A percentile compares a stretch with the other conserved stretches of the same genome.
Conservation (phyloP, 164 flowering plant species). For the Umbilicus rupestris region DNA sequence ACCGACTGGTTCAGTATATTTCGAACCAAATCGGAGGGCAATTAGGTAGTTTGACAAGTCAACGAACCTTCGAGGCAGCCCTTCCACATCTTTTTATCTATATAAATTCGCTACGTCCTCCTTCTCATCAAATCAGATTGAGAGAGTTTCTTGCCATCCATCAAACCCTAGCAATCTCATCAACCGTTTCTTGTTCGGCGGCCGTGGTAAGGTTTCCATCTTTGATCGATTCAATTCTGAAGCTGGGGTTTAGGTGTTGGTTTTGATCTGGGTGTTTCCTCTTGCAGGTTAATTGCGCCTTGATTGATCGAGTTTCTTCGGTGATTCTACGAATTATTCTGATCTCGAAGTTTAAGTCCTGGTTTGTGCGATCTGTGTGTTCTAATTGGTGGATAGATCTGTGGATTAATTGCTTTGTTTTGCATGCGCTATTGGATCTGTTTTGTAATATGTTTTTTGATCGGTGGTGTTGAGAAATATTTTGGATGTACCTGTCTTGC, state of each 20-base stretch:
- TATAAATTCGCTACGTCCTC: background rate
- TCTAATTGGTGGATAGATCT: too few relatives aligned
- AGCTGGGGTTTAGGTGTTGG: background rate
- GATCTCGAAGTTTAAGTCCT: background rate
- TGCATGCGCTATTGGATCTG: too few relatives aligned
- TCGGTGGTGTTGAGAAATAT: too few relatives aligned
- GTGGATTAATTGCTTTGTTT: too few relatives aligned
- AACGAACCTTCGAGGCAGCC: background rate
- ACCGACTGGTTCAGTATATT: background rate
- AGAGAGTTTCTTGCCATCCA: background rate
- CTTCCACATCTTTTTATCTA: background rate
- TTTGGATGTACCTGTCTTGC: too few relatives aligned
- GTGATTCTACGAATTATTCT: too few relatives aligned
- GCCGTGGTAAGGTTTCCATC: background rate
- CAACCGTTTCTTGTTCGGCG: background rate
- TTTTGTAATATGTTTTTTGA: too few relatives aligned
- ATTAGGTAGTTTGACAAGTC: background rate
- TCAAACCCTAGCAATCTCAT: background rate
- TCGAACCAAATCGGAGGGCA: background rate
- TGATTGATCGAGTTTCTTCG: background rate
- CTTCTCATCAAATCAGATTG: background rate
- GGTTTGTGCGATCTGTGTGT: background rate
- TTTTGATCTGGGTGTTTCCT: background rate
- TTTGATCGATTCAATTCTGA: background rate
- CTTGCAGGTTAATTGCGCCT: background rate